Evolutionary conservation across 176 grass and related monocot species (phyloP), one percentile per base, ranked within the genome.

Genomic region (Raddia distichophylla): DNA sequence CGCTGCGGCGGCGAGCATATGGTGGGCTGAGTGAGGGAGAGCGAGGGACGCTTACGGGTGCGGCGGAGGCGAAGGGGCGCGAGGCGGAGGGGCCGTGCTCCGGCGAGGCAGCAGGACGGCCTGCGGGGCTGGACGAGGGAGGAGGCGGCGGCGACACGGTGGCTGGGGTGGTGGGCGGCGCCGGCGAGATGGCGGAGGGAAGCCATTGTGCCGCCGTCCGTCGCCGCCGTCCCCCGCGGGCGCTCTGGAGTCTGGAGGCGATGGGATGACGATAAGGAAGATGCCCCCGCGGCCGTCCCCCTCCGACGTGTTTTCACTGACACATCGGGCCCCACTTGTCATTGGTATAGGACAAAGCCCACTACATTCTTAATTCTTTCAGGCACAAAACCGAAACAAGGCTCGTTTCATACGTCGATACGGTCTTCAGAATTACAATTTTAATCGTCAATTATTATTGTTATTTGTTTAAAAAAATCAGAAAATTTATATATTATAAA

Each of bases 101-200:
- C 74, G 15, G 76, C 13, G 50, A 64, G 17, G 43, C 54, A 75
- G 79, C 65, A 73, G 7, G 69, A 54, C 3, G 65, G 66, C 13
- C 71, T 58, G 1, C 18, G 79, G 60, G 68, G 78, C 0, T 74
- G 73, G 73, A 73, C 69, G 20, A 75, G 81, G 66, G 76, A 47
- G 65, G 61, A 50, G 67, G 71, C 78, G 16, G 60, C 57, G 0
- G 55, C 49, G 74, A 75, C n/a, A 42, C 37, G 61, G 20, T 54
- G 37, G 63, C 45, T 74, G 67, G 27, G 51, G 56, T 50, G 82
- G 68, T 33, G 22, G 54, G 79, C 60, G 17, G 82, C 81, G 64
- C 80, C 64, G 46, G 75, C 67, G 75, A 94, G 84, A 64, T 81
- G 89, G 49, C 84, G 84, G 62, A 94, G 87, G 14, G 87, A 65